These are phyloP conservation scores for Thermochaetoides thermophila DNA, from an alignment of 495 filamentous ascomycete species.

Conservation along the genomic window DNA sequence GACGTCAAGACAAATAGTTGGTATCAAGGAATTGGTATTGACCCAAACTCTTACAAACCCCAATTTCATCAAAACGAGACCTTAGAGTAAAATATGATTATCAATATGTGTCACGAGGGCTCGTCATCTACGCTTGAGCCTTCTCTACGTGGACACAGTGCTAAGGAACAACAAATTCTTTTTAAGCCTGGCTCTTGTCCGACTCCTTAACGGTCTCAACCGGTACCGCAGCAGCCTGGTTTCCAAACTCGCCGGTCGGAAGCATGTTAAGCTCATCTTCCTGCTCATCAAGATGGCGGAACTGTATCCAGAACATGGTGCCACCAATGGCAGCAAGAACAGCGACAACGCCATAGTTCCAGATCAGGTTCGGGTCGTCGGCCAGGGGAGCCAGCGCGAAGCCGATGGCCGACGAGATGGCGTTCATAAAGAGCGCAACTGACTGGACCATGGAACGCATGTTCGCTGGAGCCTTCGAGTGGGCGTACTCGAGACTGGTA, in stretches of 20 bases:
- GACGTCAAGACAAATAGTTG: neutral
- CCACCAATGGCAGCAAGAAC: slow-evolving; percentile 46
- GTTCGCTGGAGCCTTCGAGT: slow-evolving; percentile 62
- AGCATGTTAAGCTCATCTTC: slow-evolving; percentile 54
- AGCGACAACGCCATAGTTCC: slow-evolving; percentile 48
- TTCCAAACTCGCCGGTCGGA: slow-evolving; percentile 8
- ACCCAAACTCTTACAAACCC: neutral
- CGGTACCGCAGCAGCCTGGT: neutral
- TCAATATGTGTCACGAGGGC: too few species aligned
- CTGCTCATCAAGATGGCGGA: slow-evolving; percentile 41
- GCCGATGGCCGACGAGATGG: slow-evolving; percentile 52
- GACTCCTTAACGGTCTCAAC: neutral
- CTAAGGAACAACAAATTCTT: neutral
- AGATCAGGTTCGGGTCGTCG: slow-evolving; percentile 51
- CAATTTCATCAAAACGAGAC: too few species aligned
- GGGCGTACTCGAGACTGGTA: slow-evolving; percentile 54
- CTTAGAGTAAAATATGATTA: too few species aligned
- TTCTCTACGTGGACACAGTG: neutral
- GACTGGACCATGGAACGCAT: slow-evolving; percentile 62
- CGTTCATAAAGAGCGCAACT: slow-evolving; percentile 53
- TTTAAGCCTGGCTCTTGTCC: neutral
- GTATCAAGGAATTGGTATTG: neutral
- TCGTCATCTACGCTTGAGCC: too few species aligned
- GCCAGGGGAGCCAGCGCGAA: slow-evolving; percentile 51
- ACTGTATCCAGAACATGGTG: slow-evolving; percentile 46